Evolutionary conservation across 306 rosid genomes (phyloP).

Genomic region (Vigna trinervia): DNA sequence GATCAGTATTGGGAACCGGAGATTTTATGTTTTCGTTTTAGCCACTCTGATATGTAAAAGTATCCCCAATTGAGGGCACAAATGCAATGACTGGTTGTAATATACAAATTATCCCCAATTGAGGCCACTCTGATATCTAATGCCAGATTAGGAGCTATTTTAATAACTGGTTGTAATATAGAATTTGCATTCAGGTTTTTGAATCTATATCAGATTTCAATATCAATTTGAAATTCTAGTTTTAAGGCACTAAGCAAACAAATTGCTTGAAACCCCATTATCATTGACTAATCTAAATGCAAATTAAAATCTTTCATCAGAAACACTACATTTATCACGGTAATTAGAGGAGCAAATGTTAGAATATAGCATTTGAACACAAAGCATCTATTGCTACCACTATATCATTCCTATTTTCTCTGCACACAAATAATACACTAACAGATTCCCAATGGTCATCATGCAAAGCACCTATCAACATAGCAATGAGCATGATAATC

Average conservation of each 20-base stretch:
- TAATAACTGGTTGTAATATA: not conserved
- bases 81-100: too few species aligned
- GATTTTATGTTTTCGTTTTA: not conserved
- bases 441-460: not conserved
- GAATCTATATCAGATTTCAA: not conserved
- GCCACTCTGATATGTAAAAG: not conserved
- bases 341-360: not conserved
- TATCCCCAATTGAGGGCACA: not conserved
- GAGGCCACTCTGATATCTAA: not conserved
- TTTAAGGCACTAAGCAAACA: not conserved
- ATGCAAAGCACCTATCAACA: constrained; percentile 13
- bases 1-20: not conserved
- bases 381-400: not conserved
- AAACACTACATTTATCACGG: not conserved
- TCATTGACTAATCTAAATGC: not conserved
- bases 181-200: not conserved
- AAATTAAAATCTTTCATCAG: not conserved
- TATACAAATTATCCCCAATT: not conserved
- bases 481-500: not conserved
- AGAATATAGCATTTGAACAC: constrained; percentile 26
- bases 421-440: constrained; percentile 1
- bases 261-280: not conserved
- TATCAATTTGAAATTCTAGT: not conserved
- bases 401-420: constrained; percentile 16
- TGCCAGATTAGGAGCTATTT: not conserved